Evolutionary conservation across 306 rosid genomes (phyloP), one percentile per base, ranked within the genome.

Genomic region (Acacia acuminata): DNA sequence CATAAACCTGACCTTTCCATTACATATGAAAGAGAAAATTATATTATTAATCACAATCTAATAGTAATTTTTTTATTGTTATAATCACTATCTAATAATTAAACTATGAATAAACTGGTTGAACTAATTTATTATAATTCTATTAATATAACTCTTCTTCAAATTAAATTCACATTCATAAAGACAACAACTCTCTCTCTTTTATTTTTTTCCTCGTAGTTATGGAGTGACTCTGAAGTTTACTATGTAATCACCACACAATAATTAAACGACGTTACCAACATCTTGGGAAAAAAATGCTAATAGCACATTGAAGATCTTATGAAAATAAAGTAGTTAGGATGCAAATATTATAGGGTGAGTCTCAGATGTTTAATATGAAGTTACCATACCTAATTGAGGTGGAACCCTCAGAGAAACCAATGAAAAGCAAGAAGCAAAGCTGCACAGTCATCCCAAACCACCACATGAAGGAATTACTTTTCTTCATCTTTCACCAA

Each of bases 391-490:
- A 48, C 53, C 53, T 48, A 48, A 48, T 48, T 7, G 78, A 55
- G 47, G 48, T 50, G 25, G 36, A 51, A 63, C 69, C 38, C 42
- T 71, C 81, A 67, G 85, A 87, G 79, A 24, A 78, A 4, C 79
- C 80, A 76, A 44, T 65, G 10, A 78, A 55, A 51, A 81, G 63
- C 48, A 81, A 53, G 84, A 87, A 65, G 71, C 82, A 58, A 14
- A 88, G 65, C n/a, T 22, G 61, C 10, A 78, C 11, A 64, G 56
- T 78, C 32, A 83, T 50, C 80, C 70, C 73, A 60, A 81, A 64
- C 76, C 83, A 74, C 75, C 79, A 64, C 42, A 77, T 4, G 61
- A 66, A 63, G 42, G 64, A 34, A 45, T 34, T 36, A 4, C 32
- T 11, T 44, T 71, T 76, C 50, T 70, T 85, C 87, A 76, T 84